Evolutionary conservation across 1,284 basidiomycete species (phyloP).

Genomic region (Cryptococcus floricola): DNA sequence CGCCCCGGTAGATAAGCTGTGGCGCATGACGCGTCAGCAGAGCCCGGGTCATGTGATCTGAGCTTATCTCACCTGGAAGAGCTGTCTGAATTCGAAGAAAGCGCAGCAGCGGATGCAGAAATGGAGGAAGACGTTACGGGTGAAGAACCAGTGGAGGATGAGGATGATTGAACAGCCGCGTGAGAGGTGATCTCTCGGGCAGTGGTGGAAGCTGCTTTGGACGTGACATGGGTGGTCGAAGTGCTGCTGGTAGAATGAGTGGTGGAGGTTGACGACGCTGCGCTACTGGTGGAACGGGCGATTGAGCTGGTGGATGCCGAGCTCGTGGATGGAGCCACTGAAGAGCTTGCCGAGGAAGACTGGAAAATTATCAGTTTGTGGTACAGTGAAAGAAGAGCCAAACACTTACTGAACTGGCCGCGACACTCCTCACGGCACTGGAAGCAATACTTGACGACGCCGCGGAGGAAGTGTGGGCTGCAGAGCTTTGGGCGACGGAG

Average conservation of each 20-base stretch:
- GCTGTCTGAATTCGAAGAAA: conserved; percentile 1
- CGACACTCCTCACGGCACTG: not conserved
- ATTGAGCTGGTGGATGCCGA: conserved; percentile 4
- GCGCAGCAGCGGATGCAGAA: conserved; percentile 8
- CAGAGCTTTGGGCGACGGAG: not conserved
- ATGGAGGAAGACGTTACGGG: conserved; percentile 7
- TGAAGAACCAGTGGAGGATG: not conserved
- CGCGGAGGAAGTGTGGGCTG: not conserved
- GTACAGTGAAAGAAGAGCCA: not conserved
- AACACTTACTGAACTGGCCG: not conserved
- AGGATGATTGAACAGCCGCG: not conserved
- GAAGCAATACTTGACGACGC: not conserved
- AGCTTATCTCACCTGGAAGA: conserved; percentile 10
- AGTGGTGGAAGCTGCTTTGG: conserved; percentile 2
- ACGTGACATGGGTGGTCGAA: not conserved
- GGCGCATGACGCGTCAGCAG: not conserved
- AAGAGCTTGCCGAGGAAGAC: conserved; percentile 4
- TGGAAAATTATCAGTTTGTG: not conserved
- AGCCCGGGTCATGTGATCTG: not conserved
- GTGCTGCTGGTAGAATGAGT: conserved; percentile 6
- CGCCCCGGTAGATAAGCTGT: conserved; percentile 28
- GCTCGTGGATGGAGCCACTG: conserved; percentile 7
- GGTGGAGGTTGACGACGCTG: conserved; percentile 6
- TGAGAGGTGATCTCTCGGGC: conserved; percentile 9
- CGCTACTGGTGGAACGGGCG: conserved; percentile 1